Evolutionary conservation across 805 yeast species (phyloP).

Genomic region (Kodamaea nitidulidarum): DNA sequence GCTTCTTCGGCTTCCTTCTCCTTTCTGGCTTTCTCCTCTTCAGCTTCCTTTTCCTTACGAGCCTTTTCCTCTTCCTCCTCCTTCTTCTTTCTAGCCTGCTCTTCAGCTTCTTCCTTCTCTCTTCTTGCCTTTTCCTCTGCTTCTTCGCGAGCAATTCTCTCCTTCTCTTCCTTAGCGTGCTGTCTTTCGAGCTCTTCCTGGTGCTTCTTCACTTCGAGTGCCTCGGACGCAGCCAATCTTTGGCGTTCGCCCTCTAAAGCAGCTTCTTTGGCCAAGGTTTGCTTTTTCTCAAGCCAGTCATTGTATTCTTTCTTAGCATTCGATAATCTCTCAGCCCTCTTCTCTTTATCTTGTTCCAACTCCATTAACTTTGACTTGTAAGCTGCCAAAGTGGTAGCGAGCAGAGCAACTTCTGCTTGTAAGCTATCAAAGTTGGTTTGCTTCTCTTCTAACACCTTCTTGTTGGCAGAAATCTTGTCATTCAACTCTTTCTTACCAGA

Average conservation of each 20-base stretch:
- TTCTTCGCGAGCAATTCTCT: conserved; percentile 17
- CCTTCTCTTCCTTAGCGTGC: conserved; percentile 13
- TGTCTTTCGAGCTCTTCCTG: conserved; percentile 16
- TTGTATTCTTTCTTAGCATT: conserved; percentile 39
- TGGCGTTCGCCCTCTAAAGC: conserved; percentile 34
- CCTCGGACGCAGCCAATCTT: conserved; percentile 39
- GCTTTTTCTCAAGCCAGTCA: conserved; percentile 45
- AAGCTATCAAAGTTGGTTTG: conserved; percentile 35
- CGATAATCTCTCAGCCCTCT: conserved; percentile 31
- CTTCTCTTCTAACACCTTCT: conserved; percentile 35
- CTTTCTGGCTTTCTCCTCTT: conserved; percentile 10
- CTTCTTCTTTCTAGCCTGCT: conserved; percentile 3
- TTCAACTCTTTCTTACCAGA: conserved; percentile 41
- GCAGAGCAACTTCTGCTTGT: conserved; percentile 40
- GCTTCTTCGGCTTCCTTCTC: conserved; percentile 13
- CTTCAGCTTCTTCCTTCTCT: conserved; percentile 13
- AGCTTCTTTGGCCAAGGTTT: conserved; percentile 36
- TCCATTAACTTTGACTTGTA: conserved; percentile 41
- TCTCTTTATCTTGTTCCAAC: conserved; percentile 37
- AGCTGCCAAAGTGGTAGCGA: conserved; percentile 41
- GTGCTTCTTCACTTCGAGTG: conserved; percentile 16
- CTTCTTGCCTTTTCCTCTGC: conserved; percentile 20
- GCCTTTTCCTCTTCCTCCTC: conserved; percentile 13
- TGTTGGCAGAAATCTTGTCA: conserved; percentile 31
- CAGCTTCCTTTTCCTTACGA: conserved; percentile 10